Base-by-base conservation (phyloP, 352 stramenopile genomes). In the Phytophthora multivora region DNA sequence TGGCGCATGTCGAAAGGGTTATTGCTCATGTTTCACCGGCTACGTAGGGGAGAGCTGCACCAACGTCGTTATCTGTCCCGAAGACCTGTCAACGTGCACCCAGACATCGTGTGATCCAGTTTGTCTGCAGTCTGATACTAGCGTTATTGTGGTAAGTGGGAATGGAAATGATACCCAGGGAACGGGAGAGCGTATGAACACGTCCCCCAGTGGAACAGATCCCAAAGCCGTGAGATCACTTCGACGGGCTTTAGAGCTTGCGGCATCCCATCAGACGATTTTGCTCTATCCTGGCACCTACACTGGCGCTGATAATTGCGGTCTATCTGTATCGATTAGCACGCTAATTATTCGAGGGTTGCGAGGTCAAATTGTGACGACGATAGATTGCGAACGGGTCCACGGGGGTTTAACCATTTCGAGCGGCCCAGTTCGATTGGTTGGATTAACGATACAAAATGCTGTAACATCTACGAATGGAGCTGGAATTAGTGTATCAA, bases 11-110 rank as follows among this genome's bases (percentile, higher is more conserved):
- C 59, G 59, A 10, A 39, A 72, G 12, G 81, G 81, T 12, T 28
- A 28, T 12, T 90, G 81, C 25, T 50, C 50, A 6, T 90, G 81
- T 21, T 77, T 90, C 26, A 81, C 43, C n/a, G 79, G 79, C 0
- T 89, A 73, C 45, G 64, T 83, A 7, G 81, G 81, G 7, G 81
- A 90, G 49, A 83, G 85, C 49, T 90, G 79, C 49, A 85, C 73
- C 16, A 90, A 89, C 41, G 53, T 71, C 18, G 61, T 81, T 5
- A 39, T 89, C 1, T 90, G 81, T 23, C 79, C 77, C 3, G 45
- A 51, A 13, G 55, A 85, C 40, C 3, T 71, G 2, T 56, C 66
- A 13, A 51, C 51, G 0, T 90, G 81, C 40, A 66, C 50, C 16
- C 8, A 9, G 0, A 53, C 38, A 7, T 57, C 62, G 4, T 90